phyloP scores from a whole-genome alignment of 1,139 yeast genomes.

The Sugiyamaella pinicola region DNA sequence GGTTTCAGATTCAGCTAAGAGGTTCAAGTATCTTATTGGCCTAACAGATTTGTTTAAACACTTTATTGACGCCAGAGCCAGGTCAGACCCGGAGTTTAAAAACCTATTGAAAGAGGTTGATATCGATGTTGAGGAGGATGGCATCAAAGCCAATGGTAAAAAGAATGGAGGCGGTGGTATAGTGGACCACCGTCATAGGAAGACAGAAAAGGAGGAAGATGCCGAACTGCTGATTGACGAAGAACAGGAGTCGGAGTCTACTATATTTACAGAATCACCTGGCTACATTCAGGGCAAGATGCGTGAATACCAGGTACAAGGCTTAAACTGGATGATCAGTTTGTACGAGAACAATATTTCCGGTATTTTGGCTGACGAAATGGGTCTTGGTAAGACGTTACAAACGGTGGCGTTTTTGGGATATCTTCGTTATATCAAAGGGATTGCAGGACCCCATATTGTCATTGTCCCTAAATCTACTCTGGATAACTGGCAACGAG shows the following conservation, averaged over 20 bases:
- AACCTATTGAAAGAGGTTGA: conserved; percentile 59
- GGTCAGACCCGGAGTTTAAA: conserved; percentile 68
- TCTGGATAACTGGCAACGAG: conserved; percentile 93
- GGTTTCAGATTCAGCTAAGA: conserved; percentile 61
- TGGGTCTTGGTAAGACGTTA: conserved; percentile 96
- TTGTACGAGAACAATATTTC: conserved; percentile 78
- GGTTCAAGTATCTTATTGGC: conserved; percentile 81
- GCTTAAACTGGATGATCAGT: conserved; percentile 89
- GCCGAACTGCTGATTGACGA: conserved; percentile 83
- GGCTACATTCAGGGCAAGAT: conserved; percentile 62
- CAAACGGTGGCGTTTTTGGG: conserved; percentile 93
- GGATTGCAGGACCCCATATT: conserved; percentile 86
- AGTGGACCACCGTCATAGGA: conserved; percentile 47
- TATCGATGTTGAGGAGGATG: conserved; percentile 36
- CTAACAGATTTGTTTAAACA: conserved; percentile 84
- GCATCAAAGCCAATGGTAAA: conserved; percentile 24
- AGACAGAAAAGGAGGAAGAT: conserved; percentile 90
- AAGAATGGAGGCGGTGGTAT: conserved; percentile 32
- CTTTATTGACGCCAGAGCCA: conserved; percentile 80
- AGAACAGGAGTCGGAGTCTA: conserved; percentile 47
- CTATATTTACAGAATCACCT: conserved; percentile 81
- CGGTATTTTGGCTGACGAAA: conserved; percentile 95
- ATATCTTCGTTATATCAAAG: conserved; percentile 73
- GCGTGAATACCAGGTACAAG: conserved; percentile 89
- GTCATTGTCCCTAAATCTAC: conserved; percentile 95